Evolutionary conservation across 331 rosid species (phyloP).

Genomic region (Telfairia occidentalis): DNA sequence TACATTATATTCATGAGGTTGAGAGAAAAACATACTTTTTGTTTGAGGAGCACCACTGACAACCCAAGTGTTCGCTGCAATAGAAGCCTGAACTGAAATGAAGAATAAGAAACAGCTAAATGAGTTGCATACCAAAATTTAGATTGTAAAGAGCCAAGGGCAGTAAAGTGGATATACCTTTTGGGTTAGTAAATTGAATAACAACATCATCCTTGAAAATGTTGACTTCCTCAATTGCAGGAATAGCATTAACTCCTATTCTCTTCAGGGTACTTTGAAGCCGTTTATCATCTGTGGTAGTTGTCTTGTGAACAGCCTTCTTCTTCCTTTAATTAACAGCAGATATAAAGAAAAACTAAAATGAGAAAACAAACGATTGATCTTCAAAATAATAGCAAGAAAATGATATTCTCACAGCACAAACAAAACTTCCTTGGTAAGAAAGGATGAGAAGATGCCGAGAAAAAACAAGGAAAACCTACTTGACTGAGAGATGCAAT

Average conservation of each 20-base stretch:
- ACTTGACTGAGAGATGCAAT: background rate
- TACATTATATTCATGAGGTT: background rate
- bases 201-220: conserved; percentile 94
- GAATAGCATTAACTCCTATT: conserved; percentile 94
- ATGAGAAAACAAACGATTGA: background rate
- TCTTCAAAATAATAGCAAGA: background rate
- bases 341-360: background rate
- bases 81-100: conserved; percentile 90
- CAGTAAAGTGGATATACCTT: conserved; percentile 34
- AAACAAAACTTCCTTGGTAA: background rate
- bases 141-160: background rate
- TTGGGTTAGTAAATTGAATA: conserved; percentile 85
- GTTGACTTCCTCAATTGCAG: conserved; percentile 95
- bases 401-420: background rate
- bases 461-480: background rate
- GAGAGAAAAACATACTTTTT: conserved; percentile 44
- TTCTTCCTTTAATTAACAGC: conserved; percentile 57
- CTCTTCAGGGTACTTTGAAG: conserved; percentile 98
- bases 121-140: background rate
- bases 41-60: conserved; percentile 91
- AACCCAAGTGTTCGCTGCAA: conserved; percentile 97
- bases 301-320: conserved; percentile 99
- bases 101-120: background rate
- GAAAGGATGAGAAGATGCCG: background rate
- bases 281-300: conserved; percentile 92